Base-by-base conservation (phyloP, 1,284 basidiomycete genomes). In the Chiua sp. region DNA sequence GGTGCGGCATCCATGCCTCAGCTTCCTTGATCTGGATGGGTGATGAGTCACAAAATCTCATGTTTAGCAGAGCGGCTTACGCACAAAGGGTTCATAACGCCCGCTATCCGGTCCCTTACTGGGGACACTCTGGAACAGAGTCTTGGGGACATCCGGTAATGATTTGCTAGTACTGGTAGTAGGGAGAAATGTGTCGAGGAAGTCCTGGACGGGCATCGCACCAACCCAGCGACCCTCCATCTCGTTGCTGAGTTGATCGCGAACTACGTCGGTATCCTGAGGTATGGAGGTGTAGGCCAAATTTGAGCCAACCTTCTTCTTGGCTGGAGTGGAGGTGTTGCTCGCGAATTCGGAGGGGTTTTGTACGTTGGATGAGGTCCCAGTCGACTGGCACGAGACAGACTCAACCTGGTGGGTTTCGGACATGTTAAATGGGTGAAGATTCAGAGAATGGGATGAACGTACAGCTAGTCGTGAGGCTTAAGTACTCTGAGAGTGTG, bases 61-160 rank as follows among this genome's bases (percentile, higher is more conserved):
- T 13, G 10, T 32, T 7, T 7, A 26, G 28, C 15, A 15, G 12
- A 7, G 1, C 4, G 2, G 35, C 16, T 30, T 32, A 52, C 53
- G 51, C 46, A 62, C 56, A 2, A 62, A 63, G 0, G n/a, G 26
- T 2, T n/a, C 4, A n/a, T 55, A 59, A 11, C 39, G n/a, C 0
- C 23, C 3, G 37, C 33, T 46, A 10, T 59, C 56, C 3, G 20
- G 11, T 10, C 42, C 51, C 1, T 16, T 16, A 1, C 2, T 28
- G 0, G 50, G 53, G 16, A 51, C 44, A 2, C 11, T n/a, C 12
- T 22, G 10, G 49, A 63, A 63, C 7, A 26, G 61, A 28, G 4
- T 18, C 8, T 23, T 10, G 10, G 33, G 44, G 35, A 51, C 20
- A 3, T 42, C 26, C 20, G 37, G 20, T 4, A n/a, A 10, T 7